These are phyloP conservation scores for Geotrichum citri-aurantii DNA, from an alignment of 1,139 yeast species.

Conservation along the genomic window DNA sequence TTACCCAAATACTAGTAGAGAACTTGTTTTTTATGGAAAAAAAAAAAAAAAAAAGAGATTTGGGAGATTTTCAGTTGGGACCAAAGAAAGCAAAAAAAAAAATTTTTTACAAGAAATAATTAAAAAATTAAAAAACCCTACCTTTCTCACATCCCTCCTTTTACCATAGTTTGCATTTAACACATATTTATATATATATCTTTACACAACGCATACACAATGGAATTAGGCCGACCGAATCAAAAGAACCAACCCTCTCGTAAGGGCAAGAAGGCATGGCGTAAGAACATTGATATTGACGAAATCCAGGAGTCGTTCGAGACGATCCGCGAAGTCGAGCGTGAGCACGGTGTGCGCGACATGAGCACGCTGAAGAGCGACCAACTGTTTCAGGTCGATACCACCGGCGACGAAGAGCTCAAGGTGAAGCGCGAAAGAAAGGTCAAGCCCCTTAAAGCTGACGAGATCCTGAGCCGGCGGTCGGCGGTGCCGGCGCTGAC, in stretches of 20 bases:
- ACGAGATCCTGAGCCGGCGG: slow-evolving; percentile 68
- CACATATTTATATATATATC: background rate
- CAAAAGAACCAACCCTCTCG: slow-evolving; percentile 60
- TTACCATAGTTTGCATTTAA: background rate
- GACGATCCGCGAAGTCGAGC: slow-evolving; percentile 59
- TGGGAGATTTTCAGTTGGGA: background rate
- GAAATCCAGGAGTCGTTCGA: slow-evolving; percentile 72
- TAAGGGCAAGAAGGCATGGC: slow-evolving; percentile 93
- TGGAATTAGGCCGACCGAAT: slow-evolving; percentile 34
- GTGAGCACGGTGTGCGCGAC: slow-evolving; percentile 38
- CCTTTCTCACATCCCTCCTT: background rate
- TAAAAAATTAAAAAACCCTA: background rate
- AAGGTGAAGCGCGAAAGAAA: slow-evolving; percentile 37
- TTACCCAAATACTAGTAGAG: background rate
- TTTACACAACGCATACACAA: slow-evolving; percentile 16
- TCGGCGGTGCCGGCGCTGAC: slow-evolving; percentile 71
- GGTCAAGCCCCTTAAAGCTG: slow-evolving; percentile 49
- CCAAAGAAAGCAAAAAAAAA: background rate
- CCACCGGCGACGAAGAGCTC: slow-evolving; percentile 48
- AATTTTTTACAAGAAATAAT: background rate
- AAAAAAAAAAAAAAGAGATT: background rate
- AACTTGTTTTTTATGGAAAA: background rate
- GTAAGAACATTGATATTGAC: slow-evolving; percentile 82
- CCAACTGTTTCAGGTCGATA: slow-evolving; percentile 68
- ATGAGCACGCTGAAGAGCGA: slow-evolving; percentile 25